A percentile compares a stretch with the other conserved stretches of the same genome.
These are phyloP conservation scores for Syzygium malaccense DNA, from an alignment of 441 rosid genomes.

Conservation along the genomic window DNA sequence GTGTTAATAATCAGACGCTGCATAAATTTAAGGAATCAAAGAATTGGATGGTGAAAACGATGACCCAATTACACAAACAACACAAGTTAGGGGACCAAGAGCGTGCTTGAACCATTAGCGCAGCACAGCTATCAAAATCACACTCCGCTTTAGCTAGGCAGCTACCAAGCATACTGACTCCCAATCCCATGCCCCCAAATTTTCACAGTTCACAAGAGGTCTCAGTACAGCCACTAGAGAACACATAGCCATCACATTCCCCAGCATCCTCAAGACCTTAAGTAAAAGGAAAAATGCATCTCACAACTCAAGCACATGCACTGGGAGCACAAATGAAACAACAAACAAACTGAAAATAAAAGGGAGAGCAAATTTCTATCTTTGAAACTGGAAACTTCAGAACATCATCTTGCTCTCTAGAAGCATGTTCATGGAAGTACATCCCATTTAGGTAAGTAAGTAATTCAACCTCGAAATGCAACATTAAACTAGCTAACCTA, in stretches of 20 bases:
- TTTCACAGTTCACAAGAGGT: neutral
- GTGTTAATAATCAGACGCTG: neutral
- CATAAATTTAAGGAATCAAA: neutral
- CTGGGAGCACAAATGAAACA: neutral
- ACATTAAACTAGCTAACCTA: neutral
- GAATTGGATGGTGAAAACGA: neutral
- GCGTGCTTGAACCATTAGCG: neutral
- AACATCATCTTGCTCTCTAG: neutral
- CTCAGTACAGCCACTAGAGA: neutral
- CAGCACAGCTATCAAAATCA: neutral
- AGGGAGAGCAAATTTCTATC: neutral
- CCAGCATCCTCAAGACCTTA: neutral
- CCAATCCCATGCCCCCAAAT: neutral
- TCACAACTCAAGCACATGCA: neutral
- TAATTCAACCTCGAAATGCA: neutral
- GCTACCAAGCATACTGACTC: neutral
- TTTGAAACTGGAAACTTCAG: neutral
- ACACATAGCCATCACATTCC: neutral
- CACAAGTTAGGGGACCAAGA: neutral
- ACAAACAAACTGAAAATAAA: neutral
- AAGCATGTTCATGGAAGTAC: neutral
- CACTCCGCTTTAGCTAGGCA: neutral
- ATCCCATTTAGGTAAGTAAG: neutral
- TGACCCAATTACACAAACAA: neutral
- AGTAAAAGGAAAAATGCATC: neutral